Base-by-base conservation (phyloP, 1,284 basidiomycete genomes). In the Heliocybe sulcata region DNA sequence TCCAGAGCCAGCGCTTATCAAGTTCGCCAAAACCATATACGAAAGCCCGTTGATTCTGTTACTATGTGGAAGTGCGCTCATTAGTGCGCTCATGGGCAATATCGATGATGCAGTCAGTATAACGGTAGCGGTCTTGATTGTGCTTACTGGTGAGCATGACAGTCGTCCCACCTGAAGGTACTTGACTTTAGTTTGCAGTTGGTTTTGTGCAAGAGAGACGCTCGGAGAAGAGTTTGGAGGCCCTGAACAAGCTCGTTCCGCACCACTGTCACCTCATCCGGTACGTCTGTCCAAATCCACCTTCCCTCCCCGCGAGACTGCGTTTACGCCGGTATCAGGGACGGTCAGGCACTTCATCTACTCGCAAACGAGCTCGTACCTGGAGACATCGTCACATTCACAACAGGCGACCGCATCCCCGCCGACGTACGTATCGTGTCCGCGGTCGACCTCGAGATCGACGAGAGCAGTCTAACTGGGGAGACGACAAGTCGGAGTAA, bases 331-430 rank as follows among this genome's bases (percentile, higher is more conserved):
- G 53, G 63, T 61, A 10, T 57, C 65, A 90, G 87, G 2, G 88
- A 92, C 65, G 82, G 85, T 23, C 79, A 84, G 58, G 78, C 84
- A n/a, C 70, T 83, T 47, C 89, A 90, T 58, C 75, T 94, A 19
- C 82, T 98, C 23, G 95, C 94, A 1, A 97, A 97, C 69, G 92
- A 96, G 63, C 85, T 98, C 20, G 91, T 98, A 0, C 96, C 96
- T 0, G 95, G 95, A 26, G 95, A 98, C 67, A 78, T 98, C 47
- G 88, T 98, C 56, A 88, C 85, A 0, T 92, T 99, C 69, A 76
- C 81, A n/a, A 90, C 87, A 0, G 88, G 95, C n/a, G 95, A 98
- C 68, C 90, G 95, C 23, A 82, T 98, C 35, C 95, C 95, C 0
- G 94, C 96, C 27, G 95, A 98, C 64, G 78, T 98, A 50, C 87